Base-by-base conservation (phyloP, 306 rosid genomes). In the Parietaria judaica region DNA sequence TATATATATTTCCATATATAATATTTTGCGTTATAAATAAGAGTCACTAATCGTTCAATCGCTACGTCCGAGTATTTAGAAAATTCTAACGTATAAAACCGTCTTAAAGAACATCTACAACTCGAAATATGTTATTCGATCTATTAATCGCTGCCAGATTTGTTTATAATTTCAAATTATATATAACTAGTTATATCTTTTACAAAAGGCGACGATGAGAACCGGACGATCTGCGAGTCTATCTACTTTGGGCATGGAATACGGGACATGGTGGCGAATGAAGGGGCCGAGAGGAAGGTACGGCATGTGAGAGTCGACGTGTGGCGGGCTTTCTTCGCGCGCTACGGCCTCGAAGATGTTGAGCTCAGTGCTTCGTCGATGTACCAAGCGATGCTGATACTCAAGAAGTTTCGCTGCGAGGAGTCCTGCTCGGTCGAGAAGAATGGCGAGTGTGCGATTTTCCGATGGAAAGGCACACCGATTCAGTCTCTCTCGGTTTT, bases 401-500 rank as follows among this genome's bases (percentile, higher is more conserved):
- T 72, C 11, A 67, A 75, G 51, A 79, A 60, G 35, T 86, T 72
- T 75, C 52, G 73, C 51, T 64, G 77, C 71, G 78, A 72, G 44
- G 66, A 51, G 23, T 74, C 61, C 58, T 79, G 79, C 67, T 78
- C 84, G 5, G 59, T 81, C 45, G 75, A 66, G 43, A 67, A 48
- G 77, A 68, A 83, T 66, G 85, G 82, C 1, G 60, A 72, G 56
- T 64, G 72, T 73, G 68, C 81, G 60, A 52, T 83, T 16, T 6
- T 79, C 58, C 77, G 78, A 8, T 88, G 96, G 94, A 85, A 83
- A 58, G 96, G 96, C 36, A 80, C 90, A 12, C 86, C 94, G 10
- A 52, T 85, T 70, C 49, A 3, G 5, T 83, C 84, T 69, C 70
- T 85, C 44, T 88, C 90, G 43, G 80, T 68, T 3, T 88, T 87